Evolutionary conservation across 176 grass and related monocot genomes (phyloP).

Genomic region (Oryza brachyantha): DNA sequence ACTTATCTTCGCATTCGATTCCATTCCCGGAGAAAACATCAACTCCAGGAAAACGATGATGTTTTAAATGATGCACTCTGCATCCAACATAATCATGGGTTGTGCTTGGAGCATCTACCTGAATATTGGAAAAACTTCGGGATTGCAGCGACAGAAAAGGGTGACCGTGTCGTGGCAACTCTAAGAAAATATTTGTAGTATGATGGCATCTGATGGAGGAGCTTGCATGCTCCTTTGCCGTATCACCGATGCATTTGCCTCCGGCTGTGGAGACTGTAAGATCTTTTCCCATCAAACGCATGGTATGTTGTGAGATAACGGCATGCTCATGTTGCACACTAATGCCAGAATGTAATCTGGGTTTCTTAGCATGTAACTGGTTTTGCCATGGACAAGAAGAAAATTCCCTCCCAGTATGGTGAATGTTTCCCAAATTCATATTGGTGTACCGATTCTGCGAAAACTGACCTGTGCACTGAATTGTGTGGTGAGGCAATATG

Average conservation of each 20-base stretch:
- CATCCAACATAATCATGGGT: neutral
- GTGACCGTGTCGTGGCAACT: neutral
- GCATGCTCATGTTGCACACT: neutral
- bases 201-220: neutral
- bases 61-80: neutral
- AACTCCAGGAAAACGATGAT: neutral
- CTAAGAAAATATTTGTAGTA: neutral
- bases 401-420: neutral
- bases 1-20: neutral
- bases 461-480: neutral
- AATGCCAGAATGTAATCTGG: neutral
- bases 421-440: neutral
- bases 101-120: neutral
- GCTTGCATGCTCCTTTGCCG: neutral
- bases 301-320: neutral
- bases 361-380: neutral
- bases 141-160: neutral
- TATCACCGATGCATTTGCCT: neutral
- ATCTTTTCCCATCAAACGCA: slow-evolving; percentile 35
- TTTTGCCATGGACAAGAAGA: neutral
- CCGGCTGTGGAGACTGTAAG: neutral
- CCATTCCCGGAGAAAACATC: neutral
- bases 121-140: neutral
- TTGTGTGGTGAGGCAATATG: neutral
- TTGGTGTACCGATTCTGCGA: neutral